Evolutionary conservation across 495 filamentous ascomycete species (phyloP).

Genomic region (Penicillium psychrofluorescens): DNA sequence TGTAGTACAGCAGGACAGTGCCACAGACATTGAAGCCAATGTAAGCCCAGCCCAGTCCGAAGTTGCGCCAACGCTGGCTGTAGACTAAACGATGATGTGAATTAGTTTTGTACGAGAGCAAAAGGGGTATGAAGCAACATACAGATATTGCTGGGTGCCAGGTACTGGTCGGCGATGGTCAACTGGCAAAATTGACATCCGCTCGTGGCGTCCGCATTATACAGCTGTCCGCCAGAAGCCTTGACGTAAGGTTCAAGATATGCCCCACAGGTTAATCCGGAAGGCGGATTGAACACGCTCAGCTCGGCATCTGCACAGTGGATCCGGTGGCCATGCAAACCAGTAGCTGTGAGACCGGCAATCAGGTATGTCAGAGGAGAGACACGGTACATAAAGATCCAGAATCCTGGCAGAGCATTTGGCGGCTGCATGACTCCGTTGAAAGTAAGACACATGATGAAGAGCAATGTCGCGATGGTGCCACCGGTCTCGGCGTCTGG

Average conservation of each 20-base stretch:
- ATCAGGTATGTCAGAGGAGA: constrained; percentile 53
- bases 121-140: constrained; percentile 4
- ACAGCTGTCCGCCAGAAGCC: constrained; percentile 29
- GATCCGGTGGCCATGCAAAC: constrained; percentile 35
- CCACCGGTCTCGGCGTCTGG: constrained; percentile 49
- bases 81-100: constrained; percentile 15
- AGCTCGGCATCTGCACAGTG: constrained; percentile 39
- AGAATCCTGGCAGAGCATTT: constrained; percentile 45
- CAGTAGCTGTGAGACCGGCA: constrained; percentile 42
- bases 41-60: constrained; percentile 47
- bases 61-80: constrained; percentile 46
- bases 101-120: neutral
- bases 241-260: constrained; percentile 36
- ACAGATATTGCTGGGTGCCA: constrained; percentile 41
- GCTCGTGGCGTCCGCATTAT: constrained; percentile 34
- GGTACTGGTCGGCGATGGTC: constrained; percentile 39
- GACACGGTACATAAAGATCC: constrained; percentile 52
- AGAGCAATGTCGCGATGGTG: constrained; percentile 51
- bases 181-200: constrained; percentile 41
- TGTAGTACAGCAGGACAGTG: constrained; percentile 45
- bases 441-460: constrained; percentile 53
- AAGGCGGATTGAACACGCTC: constrained; percentile 44
- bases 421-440: constrained; percentile 54
- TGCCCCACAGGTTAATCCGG: constrained; percentile 39
- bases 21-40: constrained; percentile 44